phyloP scores from a whole-genome alignment of 129 eudicot species.

The Mikania micrantha region DNA sequence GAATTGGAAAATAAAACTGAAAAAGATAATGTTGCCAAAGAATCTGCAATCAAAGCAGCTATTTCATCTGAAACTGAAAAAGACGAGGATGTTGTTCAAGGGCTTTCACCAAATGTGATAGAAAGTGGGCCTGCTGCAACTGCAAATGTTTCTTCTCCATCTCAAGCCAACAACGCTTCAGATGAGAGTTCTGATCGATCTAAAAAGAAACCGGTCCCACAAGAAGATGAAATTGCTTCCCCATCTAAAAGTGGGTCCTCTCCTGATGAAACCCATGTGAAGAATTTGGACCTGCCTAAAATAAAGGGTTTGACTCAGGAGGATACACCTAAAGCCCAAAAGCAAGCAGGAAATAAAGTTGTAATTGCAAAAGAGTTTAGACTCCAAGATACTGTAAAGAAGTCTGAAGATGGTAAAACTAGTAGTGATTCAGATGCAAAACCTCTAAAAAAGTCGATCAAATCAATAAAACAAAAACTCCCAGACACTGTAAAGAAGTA shows the following conservation, averaged over 20 bases:
- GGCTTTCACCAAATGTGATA: slow-evolving; percentile 33
- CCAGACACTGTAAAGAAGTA: slow-evolving; percentile 20
- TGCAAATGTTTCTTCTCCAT: slow-evolving; percentile 30
- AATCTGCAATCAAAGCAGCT: slow-evolving; percentile 20
- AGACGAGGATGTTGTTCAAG: slow-evolving; percentile 15
- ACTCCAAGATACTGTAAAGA: slow-evolving; percentile 13
- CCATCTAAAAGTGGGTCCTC: slow-evolving; percentile 37
- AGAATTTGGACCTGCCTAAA: slow-evolving; percentile 21
- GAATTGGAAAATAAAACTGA: slow-evolving; percentile 3
- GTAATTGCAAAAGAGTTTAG: slow-evolving; percentile 29
- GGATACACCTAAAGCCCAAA: slow-evolving; percentile 35
- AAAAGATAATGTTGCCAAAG: neutral
- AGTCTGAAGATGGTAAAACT: slow-evolving; percentile 36
- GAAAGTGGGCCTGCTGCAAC: slow-evolving; percentile 25
- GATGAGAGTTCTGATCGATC: slow-evolving; percentile 37
- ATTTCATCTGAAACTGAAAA: slow-evolving; percentile 33
- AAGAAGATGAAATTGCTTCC: slow-evolving; percentile 40
- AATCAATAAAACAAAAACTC: neutral
- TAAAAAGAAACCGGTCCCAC: slow-evolving; percentile 24
- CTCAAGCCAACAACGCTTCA: slow-evolving; percentile 29
- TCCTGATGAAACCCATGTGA: slow-evolving; percentile 36
- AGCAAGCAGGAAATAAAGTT: slow-evolving; percentile 34
- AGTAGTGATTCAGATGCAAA: slow-evolving; percentile 33
- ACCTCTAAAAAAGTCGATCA: slow-evolving; percentile 20
- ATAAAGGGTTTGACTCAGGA: slow-evolving; percentile 31